Conservation (phyloP, 2,329 filamentous ascomycete genomes). For the Trichoderma asperellum region DNA sequence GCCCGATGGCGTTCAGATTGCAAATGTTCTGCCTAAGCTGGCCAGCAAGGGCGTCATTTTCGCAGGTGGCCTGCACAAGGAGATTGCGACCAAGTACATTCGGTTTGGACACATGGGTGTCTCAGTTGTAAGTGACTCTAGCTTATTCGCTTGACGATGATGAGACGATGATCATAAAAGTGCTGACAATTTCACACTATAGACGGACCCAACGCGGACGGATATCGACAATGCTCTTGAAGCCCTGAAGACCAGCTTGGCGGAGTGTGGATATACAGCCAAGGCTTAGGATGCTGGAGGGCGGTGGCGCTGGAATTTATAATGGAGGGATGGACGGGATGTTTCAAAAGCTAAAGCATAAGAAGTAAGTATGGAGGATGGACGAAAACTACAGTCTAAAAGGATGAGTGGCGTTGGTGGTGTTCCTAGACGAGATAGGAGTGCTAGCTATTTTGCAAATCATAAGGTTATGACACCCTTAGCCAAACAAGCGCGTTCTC, state of each 20-base stretch:
- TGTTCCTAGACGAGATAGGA: neutral
- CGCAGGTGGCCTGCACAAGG: slow-evolving; percentile 93
- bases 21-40: slow-evolving; percentile 83
- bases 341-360: slow-evolving; percentile 5
- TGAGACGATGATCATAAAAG: neutral
- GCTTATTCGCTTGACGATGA: neutral
- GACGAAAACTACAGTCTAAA: neutral
- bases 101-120: slow-evolving; percentile 98
- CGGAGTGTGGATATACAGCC: slow-evolving; percentile 69
- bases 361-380: neutral
- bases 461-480: neutral
- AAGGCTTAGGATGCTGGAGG: slow-evolving; percentile 40
- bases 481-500: too few species aligned
- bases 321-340: neutral
- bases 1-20: slow-evolving; percentile 77
- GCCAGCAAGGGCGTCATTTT: slow-evolving; percentile 89
- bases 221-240: slow-evolving; percentile 85
- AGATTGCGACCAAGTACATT: slow-evolving; percentile 91
- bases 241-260: slow-evolving; percentile 73
- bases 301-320: slow-evolving; percentile 25
- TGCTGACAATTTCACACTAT: slow-evolving; percentile 16
- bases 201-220: slow-evolving; percentile 74
- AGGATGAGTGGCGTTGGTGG: slow-evolving; percentile 11
- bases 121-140: slow-evolving; percentile 66
- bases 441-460: neutral